Conservation (phyloP, 2,329 filamentous ascomycete species). For the Penicillium olsonii region DNA sequence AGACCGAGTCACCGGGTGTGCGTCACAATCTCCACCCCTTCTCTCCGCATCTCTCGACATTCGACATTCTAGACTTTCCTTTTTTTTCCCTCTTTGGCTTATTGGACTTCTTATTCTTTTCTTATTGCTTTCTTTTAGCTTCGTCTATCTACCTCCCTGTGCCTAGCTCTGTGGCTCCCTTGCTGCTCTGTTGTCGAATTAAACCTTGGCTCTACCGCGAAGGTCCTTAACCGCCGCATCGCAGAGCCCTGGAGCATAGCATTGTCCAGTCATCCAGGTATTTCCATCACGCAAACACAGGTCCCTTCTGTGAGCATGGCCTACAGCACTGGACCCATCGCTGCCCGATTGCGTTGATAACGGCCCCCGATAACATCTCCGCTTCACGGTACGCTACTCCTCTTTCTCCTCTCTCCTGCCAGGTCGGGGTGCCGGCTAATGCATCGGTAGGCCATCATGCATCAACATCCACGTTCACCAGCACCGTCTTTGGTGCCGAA, state of each 20-base stretch:
- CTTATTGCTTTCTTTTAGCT: conserved; percentile 11
- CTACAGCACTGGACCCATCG: conserved; percentile 31
- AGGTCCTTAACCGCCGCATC: background rate
- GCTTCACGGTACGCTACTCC: conserved; percentile 2
- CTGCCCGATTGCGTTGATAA: conserved; percentile 37
- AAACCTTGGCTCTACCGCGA: conserved; percentile 26
- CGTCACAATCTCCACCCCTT: conserved; percentile 38
- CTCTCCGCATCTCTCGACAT: conserved; percentile 14
- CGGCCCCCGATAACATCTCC: conserved; percentile 23
- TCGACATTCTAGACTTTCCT: conserved; percentile 1
- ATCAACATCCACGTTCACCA: conserved; percentile 82
- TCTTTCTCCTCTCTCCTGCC: background rate
- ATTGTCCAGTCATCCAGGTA: conserved; percentile 19
- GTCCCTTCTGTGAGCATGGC: conserved; percentile 42
- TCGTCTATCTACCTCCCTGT: too few relatives aligned
- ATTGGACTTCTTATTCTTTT: background rate
- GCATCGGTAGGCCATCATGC: conserved; percentile 60
- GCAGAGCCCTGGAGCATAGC: background rate
- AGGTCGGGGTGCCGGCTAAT: background rate
- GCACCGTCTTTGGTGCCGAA: conserved; percentile 68
- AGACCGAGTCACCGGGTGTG: conserved; percentile 45
- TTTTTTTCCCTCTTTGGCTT: background rate
- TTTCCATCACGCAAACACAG: conserved; percentile 1
- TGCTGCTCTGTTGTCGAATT: background rate
- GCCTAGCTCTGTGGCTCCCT: background rate